Evolutionary conservation across 2,329 filamentous ascomycete species (phyloP).

Genomic region (Stagonosporopsis rhizophila): DNA sequence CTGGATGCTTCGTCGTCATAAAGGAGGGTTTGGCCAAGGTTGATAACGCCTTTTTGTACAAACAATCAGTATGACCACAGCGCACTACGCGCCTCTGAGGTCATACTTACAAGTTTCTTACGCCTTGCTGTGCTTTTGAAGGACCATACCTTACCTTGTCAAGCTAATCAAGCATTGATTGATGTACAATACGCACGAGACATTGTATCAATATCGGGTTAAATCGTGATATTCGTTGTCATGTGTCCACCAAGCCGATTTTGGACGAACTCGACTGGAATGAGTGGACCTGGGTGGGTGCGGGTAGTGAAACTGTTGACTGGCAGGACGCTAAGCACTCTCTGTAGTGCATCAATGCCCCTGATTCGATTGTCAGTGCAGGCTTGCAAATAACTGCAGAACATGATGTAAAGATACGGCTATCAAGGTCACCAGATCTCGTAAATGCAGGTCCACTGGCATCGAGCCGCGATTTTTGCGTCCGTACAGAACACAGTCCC

Average conservation of each 20-base stretch:
- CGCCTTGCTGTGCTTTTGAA: neutral
- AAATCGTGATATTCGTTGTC: neutral
- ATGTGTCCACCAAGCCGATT: neutral
- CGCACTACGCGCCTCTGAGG: neutral
- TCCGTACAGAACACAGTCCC: conserved; percentile 8
- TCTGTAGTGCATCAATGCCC: neutral
- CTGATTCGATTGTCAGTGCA: conserved; percentile 3
- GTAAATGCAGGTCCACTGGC: conserved; percentile 14
- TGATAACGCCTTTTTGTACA: neutral
- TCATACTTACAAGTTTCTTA: neutral
- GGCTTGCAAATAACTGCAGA: neutral
- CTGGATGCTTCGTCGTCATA: neutral
- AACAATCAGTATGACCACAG: neutral
- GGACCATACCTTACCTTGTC: neutral
- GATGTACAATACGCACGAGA: neutral
- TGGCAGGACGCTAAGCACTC: conserved; percentile 8
- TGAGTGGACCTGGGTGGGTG: conserved; percentile 15
- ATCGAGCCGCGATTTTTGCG: neutral
- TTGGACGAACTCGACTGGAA: conserved; percentile 5
- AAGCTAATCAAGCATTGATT: neutral
- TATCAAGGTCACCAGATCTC: conserved; percentile 18
- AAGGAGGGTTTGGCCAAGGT: neutral
- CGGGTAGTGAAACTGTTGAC: conserved; percentile 31
- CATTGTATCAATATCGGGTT: neutral
- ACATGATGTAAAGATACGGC: conserved; percentile 8